Percentiles rank a stretch among this genome's conserved stretches.
Evolutionary conservation across 2,329 filamentous ascomycete genomes (phyloP).

Genomic region (Aspergillaceae sp.): DNA sequence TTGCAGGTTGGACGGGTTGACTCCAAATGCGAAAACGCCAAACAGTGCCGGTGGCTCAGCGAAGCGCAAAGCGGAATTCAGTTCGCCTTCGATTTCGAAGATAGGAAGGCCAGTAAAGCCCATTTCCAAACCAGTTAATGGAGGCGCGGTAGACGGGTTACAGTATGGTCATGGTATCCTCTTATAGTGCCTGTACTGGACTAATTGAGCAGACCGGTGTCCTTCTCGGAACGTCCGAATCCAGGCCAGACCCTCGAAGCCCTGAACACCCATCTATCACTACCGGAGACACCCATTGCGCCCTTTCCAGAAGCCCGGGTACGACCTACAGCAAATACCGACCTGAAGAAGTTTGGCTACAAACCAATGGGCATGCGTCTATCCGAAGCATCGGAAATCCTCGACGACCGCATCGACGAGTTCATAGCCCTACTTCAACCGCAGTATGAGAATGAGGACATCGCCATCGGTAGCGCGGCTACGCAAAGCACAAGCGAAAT

Average conservation of each 20-base stretch:
- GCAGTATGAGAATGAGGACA: constrained; percentile 66
- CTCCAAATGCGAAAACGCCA: constrained; percentile 51
- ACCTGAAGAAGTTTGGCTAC: constrained; percentile 83
- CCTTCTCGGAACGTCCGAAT: constrained; percentile 69
- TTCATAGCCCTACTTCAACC: constrained; percentile 67
- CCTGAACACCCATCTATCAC: constrained; percentile 64
- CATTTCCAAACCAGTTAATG: constrained; percentile 20
- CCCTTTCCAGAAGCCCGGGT: constrained; percentile 69
- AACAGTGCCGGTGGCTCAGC: constrained; percentile 34
- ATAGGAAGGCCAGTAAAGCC: constrained; percentile 36
- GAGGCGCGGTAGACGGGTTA: constrained; percentile 17
- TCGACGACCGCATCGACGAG: constrained; percentile 92
- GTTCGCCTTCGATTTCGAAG: constrained; percentile 38
- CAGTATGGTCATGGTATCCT: constrained; percentile 25
- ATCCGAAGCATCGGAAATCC: constrained; percentile 81
- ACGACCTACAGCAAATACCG: constrained; percentile 75
- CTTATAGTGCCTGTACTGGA: background rate
- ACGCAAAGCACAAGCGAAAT: constrained; percentile 77
- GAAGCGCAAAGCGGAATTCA: constrained; percentile 46
- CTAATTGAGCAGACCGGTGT: constrained; percentile 38
- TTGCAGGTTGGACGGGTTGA: constrained; percentile 55
- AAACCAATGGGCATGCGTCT: constrained; percentile 92
- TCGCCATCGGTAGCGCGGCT: constrained; percentile 78
- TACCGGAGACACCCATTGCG: constrained; percentile 60
- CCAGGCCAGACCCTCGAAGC: constrained; percentile 75